Evolutionary conservation across 192 early-diverging fungal species (phyloP).

Genomic region (Obelidium mucronatum): DNA sequence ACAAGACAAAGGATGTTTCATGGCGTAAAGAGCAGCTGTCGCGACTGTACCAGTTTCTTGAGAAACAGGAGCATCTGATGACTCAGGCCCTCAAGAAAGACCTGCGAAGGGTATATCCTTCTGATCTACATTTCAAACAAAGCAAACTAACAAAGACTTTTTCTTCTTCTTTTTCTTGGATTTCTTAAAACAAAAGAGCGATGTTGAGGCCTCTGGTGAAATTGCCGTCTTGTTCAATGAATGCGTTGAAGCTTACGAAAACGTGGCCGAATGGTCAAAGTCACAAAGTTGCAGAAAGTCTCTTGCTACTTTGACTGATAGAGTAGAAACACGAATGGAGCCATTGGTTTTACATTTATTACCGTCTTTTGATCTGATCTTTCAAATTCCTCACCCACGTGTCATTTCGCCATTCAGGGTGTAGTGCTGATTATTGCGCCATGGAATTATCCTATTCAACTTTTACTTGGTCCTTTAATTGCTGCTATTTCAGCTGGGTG

Average conservation of each 20-base stretch:
- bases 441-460: constrained; percentile 54
- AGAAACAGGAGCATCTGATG: constrained; percentile 43
- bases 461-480: constrained; percentile 79
- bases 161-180: not conserved
- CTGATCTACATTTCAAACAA: not conserved
- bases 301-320: constrained; percentile 26
- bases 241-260: not conserved
- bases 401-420: not conserved
- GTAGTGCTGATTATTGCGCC: constrained; percentile 8
- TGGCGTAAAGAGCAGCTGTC: constrained; percentile 51
- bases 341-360: not conserved
- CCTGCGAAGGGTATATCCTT: not conserved
- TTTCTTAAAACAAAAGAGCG: not conserved
- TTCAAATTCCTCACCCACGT: not conserved
- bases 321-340: not conserved
- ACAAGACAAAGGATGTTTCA: constrained; percentile 29
- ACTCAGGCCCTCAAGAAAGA: constrained; percentile 43
- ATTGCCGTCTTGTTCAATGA: constrained; percentile 12
- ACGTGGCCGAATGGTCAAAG: constrained; percentile 42
- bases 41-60: constrained; percentile 9
- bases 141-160: not conserved
- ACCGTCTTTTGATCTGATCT: not conserved
- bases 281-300: constrained; percentile 17
- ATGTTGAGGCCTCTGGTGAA: not conserved
- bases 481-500: constrained; percentile 95